phyloP scores from a whole-genome alignment of 164 flowering plant genomes.

The Akebia trifoliata region DNA sequence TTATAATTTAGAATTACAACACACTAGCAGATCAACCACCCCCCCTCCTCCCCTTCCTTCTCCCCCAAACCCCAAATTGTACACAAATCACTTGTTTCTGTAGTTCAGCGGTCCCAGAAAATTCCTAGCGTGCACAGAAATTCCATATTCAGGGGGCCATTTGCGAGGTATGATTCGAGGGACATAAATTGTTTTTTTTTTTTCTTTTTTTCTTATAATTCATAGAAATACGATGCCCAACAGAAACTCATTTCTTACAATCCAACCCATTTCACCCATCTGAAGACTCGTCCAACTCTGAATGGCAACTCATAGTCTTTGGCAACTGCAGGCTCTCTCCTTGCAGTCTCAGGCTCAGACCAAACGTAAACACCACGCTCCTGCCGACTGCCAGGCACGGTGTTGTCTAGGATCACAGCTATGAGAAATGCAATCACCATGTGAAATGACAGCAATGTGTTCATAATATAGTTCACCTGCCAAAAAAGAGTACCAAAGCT shows the following conservation, averaged over 20 bases:
- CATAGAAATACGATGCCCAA: neutral
- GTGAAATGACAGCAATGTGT: slow-evolving; percentile 76
- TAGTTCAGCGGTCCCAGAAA: slow-evolving; percentile 13
- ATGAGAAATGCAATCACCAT: slow-evolving; percentile 93
- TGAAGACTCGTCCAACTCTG: slow-evolving; percentile 69
- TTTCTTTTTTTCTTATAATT: neutral
- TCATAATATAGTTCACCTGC: slow-evolving; percentile 86
- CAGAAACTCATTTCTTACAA: slow-evolving; percentile 25
- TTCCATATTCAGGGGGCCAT: slow-evolving; percentile 8
- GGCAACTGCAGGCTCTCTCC: slow-evolving; percentile 77
- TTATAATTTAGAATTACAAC: too few species aligned
- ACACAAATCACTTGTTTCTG: slow-evolving; percentile 26
- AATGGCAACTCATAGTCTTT: slow-evolving; percentile 89
- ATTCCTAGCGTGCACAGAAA: slow-evolving; percentile 10
- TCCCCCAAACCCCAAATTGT: slow-evolving; percentile 27
- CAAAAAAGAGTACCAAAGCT: slow-evolving; percentile 4
- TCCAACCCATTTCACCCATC: slow-evolving; percentile 99
- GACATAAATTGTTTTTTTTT: too few species aligned
- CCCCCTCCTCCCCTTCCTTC: too few species aligned
- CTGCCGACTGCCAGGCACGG: slow-evolving; percentile 88
- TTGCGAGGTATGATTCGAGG: neutral
- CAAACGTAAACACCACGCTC: slow-evolving; percentile 96
- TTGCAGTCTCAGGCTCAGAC: slow-evolving; percentile 77
- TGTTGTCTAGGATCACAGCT: slow-evolving; percentile 83
- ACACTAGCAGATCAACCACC: too few species aligned